phyloP scores from a whole-genome alignment of 2,329 filamentous ascomycete genomes.

The Paracoccidioides lutzii region DNA sequence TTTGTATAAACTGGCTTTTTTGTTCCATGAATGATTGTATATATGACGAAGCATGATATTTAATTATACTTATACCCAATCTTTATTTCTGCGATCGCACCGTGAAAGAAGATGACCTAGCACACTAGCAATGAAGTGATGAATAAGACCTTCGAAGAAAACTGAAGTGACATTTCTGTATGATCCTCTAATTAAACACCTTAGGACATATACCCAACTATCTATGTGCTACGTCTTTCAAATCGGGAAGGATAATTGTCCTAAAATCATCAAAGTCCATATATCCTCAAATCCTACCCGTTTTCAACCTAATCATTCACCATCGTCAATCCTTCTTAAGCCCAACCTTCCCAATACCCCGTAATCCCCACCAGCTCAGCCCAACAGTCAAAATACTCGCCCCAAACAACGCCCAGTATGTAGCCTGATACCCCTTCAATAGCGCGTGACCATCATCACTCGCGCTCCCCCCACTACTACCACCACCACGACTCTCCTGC shows the following conservation, averaged over 20 bases:
- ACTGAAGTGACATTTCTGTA: too few relatives aligned
- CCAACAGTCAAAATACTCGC: conserved; percentile 28
- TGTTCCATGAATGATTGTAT: neutral
- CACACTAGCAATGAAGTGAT: too few relatives aligned
- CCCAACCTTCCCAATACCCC: conserved; percentile 38
- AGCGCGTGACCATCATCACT: conserved; percentile 19
- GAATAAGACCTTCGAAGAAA: too few relatives aligned
- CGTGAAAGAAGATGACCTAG: too few relatives aligned
- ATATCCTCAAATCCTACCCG: too few relatives aligned
- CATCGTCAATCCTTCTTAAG: conserved; percentile 25
- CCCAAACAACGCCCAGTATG: conserved; percentile 43
- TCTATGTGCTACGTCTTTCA: neutral
- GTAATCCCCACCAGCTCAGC: conserved; percentile 33
- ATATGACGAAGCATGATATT: neutral
- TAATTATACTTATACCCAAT: neutral
- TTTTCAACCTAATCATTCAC: neutral
- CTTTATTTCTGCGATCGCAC: neutral
- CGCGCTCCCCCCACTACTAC: conserved; percentile 15
- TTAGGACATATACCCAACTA: neutral
- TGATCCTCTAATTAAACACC: too few relatives aligned
- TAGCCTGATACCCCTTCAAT: conserved; percentile 41
- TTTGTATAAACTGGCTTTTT: neutral
- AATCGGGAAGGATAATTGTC: too few relatives aligned
- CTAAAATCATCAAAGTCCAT: too few relatives aligned
- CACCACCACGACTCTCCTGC: neutral